Base-by-base conservation (phyloP, 352 stramenopile species). In the Phytophthora podocarpi region DNA sequence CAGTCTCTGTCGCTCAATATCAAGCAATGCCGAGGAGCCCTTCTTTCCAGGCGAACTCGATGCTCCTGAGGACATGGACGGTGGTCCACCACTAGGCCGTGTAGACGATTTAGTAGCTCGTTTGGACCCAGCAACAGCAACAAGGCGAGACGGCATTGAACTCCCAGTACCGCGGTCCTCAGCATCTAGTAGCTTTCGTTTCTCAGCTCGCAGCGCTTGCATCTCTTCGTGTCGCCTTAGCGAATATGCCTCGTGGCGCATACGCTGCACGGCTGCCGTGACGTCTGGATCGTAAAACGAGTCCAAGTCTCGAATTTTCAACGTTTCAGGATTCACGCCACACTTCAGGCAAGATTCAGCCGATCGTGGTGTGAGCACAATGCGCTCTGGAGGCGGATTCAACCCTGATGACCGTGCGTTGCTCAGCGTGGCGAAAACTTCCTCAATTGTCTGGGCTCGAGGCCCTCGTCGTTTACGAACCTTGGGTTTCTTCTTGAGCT, bases 221-320 rank as follows among this genome's bases (percentile, higher is more conserved):
- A 98, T 98, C 66, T 97, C 85, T 48, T 97, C 91, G 51, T 97
- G 89, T 1, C 92, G 79, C 1, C 91, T 76, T 64, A 96, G 80
- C n/a, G 84, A 97, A 59, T 98, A 98, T 5, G 89, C 88, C 46
- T 98, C 92, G 57, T 98, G 90, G 9, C 92, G 85, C 88, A 98
- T 93, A 9, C 89, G 73, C 64, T 98, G 92, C 13, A 97, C 87
- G 7, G 92, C 87, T 1, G 89, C 72, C 8, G 89, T 85, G 24
- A 94, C 74, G 7, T 90, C 85, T 0, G 78, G 47, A 52, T 97
- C 87, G 60, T 91, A 95, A 55, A 98, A 98, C 15, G 84, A 96
- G 50, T 97, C 92, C 21, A 98, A 75, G 58, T 97, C 88, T 10
- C 92, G 87, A 23, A 98, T 90, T 54, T 93, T 91, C 49, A 98